Base-by-base conservation (phyloP, 2,329 filamentous ascomycete genomes). In the Diaporthe sp. region DNA sequence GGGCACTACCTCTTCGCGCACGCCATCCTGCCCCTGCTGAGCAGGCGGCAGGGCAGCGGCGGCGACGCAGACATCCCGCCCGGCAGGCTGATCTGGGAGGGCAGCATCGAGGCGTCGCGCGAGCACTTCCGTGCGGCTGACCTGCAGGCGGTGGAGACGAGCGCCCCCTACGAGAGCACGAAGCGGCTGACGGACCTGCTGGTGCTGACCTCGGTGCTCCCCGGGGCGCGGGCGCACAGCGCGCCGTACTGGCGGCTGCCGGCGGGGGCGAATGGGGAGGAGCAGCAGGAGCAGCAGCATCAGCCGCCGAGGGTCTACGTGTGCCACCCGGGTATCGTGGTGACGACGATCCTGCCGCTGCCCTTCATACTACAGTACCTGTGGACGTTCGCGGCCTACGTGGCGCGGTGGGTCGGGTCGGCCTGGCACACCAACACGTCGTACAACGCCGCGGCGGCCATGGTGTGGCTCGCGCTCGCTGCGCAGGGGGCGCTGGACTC, bases 1-100 rank as follows among this genome's bases (percentile, higher is more conserved):
- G 97, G 97, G 0, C 97, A 99, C 85, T 98, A 99, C 82, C 85
- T 98, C 80, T 91, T 99, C 33, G 91, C 91, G 22, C 96, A 98
- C 82, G 91, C 93, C 80, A 88, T 98, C 15, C 89, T 93, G 78
- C 93, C 95, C 0, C 86, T 98, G 15, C 88, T 99, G 78, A 85
- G 86, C 79, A 86, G 90, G 68, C 35, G 50, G 17, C 52, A 28
- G 3, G 42, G 6, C 33, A 80, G 22, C n/a, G n/a, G n/a, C n/a
- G 80, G 83, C 22, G 78, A 80, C 54, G 77, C 83, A 73, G 77
- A 83, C 52, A 81, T 86, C 5, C 73, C 84, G 1, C 85, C 86
- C 0, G 94, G 92, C 12, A 91, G 95, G 68, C 89, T 99, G 70
- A 89, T 98, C 77, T 98, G 96, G 96, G 91, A 95, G 13, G 94